Evolutionary conservation across 1,139 yeast genomes (phyloP).

Genomic region (Yamadazyma trypodendri): DNA sequence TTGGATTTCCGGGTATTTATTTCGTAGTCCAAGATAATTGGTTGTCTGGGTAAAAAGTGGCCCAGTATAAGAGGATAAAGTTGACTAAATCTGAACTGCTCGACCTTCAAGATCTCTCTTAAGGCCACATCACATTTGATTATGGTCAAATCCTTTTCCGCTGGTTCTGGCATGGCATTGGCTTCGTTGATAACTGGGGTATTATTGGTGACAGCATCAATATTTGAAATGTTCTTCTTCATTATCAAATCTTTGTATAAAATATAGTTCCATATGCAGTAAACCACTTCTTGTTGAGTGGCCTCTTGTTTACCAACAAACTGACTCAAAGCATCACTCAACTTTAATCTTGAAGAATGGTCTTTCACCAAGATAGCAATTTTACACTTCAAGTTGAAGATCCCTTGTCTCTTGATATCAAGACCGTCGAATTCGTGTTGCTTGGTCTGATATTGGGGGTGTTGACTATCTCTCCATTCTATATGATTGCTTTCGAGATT

Average conservation of each 20-base stretch:
- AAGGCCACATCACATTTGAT: constrained; percentile 69
- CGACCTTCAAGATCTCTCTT: constrained; percentile 52
- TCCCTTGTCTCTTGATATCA: constrained; percentile 80
- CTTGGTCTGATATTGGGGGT: constrained; percentile 14
- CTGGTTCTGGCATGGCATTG: constrained; percentile 16
- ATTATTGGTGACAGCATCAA: constrained; percentile 37
- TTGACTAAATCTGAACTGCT: constrained; percentile 65
- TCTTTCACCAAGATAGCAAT: constrained; percentile 82
- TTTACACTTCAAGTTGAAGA: constrained; percentile 61
- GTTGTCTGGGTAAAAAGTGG: constrained; percentile 72
- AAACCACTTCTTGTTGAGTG: constrained; percentile 84
- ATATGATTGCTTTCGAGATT: constrained; percentile 34
- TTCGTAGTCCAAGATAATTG: constrained; percentile 72
- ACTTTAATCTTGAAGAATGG: constrained; percentile 58
- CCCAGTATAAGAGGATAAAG: constrained; percentile 63
- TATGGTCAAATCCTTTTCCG: constrained; percentile 42
- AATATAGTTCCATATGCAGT: constrained; percentile 84
- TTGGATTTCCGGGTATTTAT: constrained; percentile 73
- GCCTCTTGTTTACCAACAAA: constrained; percentile 75
- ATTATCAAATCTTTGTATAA: constrained; percentile 69
- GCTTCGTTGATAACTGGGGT: constrained; percentile 19
- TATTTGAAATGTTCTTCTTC: constrained; percentile 31
- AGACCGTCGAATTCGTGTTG: constrained; percentile 75
- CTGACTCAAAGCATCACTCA: constrained; percentile 61
- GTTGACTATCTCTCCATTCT: constrained; percentile 41